phyloP scores from a whole-genome alignment of 1,284 basidiomycete genomes.

The Porodaedalea pini region DNA sequence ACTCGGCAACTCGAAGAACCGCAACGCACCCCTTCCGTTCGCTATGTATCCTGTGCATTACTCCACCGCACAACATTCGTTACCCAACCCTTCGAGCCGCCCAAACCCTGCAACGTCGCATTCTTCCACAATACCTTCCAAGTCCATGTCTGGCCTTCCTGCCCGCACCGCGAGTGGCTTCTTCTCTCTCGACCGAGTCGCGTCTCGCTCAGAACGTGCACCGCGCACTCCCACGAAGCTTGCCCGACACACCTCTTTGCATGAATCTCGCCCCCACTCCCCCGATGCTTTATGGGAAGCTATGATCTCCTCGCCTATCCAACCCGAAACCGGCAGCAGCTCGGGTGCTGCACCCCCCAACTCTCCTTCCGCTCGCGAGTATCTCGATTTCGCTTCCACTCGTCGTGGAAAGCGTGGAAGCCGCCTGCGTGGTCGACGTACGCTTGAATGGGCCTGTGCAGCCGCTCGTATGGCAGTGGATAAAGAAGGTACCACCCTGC shows the following conservation, averaged over 20 bases:
- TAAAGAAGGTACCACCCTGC: background rate
- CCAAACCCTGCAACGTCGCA: background rate
- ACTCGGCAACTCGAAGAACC: slow-evolving; percentile 10
- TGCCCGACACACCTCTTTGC: background rate
- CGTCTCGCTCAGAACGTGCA: slow-evolving; percentile 13
- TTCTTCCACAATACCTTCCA: background rate
- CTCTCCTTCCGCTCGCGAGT: slow-evolving; percentile 15
- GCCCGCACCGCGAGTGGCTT: slow-evolving; percentile 2
- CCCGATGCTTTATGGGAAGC: slow-evolving; percentile 15
- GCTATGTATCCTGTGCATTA: background rate
- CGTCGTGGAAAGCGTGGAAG: background rate
- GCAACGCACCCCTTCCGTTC: slow-evolving; percentile 3
- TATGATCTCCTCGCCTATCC: slow-evolving; percentile 20
- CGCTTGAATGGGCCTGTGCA: slow-evolving; percentile 20
- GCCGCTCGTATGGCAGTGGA: slow-evolving; percentile 14
- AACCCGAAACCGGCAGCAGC: background rate
- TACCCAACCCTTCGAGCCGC: background rate
- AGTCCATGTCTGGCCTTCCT: background rate
- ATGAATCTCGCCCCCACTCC: background rate
- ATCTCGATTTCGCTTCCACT: slow-evolving; percentile 16
- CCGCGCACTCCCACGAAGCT: slow-evolving; percentile 15
- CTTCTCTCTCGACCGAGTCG: slow-evolving; percentile 16
- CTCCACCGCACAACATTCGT: background rate
- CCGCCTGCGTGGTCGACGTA: slow-evolving; percentile 2
- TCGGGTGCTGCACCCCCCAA: background rate